Conservation (phyloP, 2,329 filamentous ascomycete genomes). For the Pestalotiopsis sp. region DNA sequence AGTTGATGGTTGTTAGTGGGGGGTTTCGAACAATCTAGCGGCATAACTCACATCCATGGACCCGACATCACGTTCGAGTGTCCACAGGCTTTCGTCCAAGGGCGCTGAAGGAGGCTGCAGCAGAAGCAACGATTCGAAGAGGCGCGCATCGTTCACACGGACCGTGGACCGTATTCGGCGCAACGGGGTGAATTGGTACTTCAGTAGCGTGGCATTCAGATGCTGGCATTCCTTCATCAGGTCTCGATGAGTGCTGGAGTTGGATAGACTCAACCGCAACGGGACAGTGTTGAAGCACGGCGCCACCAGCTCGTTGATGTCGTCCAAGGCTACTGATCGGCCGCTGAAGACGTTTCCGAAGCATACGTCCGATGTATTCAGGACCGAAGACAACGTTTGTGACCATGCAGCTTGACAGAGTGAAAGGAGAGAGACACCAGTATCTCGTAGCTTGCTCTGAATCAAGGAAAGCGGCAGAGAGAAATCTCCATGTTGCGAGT, state of each 20-base stretch:
- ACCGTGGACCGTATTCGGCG: slow-evolving; percentile 66
- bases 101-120: slow-evolving; percentile 67
- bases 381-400: slow-evolving; percentile 58
- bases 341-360: slow-evolving; percentile 89
- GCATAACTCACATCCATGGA: slow-evolving; percentile 65
- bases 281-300: slow-evolving; percentile 93
- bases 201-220: slow-evolving; percentile 62
- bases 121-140: slow-evolving; percentile 83
- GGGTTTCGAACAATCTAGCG: no score
- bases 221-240: slow-evolving; percentile 62
- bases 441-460: slow-evolving; percentile 48
- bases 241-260: slow-evolving; percentile 51
- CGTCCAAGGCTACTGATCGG: slow-evolving; percentile 65
- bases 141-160: slow-evolving; percentile 40
- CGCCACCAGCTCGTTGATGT: slow-evolving; percentile 73
- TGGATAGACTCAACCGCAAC: slow-evolving; percentile 58
- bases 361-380: slow-evolving; percentile 67
- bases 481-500: slow-evolving; percentile 6
- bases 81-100: slow-evolving; percentile 59
- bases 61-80: slow-evolving; percentile 56
- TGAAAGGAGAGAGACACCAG: slow-evolving; percentile 65
- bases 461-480: slow-evolving; percentile 44
- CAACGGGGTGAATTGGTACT: slow-evolving; percentile 75
- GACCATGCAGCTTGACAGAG: slow-evolving; percentile 75
- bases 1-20: not conserved